Evolutionary conservation across 169 alveolate species (phyloP).

Genomic region (Theileria parva): DNA sequence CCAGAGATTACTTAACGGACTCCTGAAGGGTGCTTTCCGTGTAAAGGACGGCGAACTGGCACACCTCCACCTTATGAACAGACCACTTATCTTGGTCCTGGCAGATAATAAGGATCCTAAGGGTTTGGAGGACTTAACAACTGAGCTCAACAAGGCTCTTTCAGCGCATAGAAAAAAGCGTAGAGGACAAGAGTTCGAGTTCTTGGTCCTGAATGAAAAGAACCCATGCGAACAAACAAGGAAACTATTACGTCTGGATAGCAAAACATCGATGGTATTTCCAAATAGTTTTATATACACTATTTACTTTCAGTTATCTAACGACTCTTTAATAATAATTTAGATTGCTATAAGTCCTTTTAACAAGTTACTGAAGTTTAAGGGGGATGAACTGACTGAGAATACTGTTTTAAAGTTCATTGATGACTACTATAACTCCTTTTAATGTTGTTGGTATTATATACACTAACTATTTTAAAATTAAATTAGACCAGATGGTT

Average conservation of each 20-base stretch:
- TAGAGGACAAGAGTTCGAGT: slow-evolving; percentile 50
- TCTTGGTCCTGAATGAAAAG: slow-evolving; percentile 34
- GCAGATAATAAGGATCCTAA: slow-evolving; percentile 37
- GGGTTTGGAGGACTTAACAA: slow-evolving; percentile 23
- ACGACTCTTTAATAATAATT: not conserved
- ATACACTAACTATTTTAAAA: not conserved
- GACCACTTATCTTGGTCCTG: slow-evolving; percentile 55
- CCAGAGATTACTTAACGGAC: not conserved
- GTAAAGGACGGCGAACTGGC: slow-evolving; percentile 61
- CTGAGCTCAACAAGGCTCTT: slow-evolving; percentile 45
- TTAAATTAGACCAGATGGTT: slow-evolving; percentile 36
- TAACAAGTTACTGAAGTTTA: not conserved
- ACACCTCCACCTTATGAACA: slow-evolving; percentile 14
- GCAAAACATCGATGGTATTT: not conserved
- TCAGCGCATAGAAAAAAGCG: slow-evolving; percentile 28
- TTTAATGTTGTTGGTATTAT: not conserved
- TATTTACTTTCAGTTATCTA: not conserved
- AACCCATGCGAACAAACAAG: not conserved
- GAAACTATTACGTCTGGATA: not conserved
- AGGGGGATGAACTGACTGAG: slow-evolving; percentile 20
- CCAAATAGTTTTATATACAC: not conserved
- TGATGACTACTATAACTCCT: slow-evolving; percentile 35
- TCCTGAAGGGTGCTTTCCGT: slow-evolving; percentile 32
- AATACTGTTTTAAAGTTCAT: slow-evolving; percentile 33
- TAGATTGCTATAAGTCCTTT: not conserved